Base-by-base conservation (phyloP, 345 rosid species). In the Pistacia integerrima region DNA sequence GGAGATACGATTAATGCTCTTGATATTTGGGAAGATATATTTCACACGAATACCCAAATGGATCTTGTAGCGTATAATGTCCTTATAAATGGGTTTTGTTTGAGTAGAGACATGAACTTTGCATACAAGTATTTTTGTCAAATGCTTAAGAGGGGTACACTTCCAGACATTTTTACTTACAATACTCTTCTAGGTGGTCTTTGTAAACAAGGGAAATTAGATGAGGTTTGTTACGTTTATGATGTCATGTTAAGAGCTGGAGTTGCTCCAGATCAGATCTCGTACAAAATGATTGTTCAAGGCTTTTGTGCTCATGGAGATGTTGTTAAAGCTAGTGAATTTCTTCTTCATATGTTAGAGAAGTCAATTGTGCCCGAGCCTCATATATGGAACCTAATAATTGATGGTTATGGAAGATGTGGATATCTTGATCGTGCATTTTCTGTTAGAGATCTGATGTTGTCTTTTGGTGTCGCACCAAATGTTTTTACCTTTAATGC, bases 401-500 rank as follows among this genome's bases (percentile, higher is more conserved):
- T 91, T 77, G 78, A 87, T 77, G 84, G 87, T 77, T 87, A 86
- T 73, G 97, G 91, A 68, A 86, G 87, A 82, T 62, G 75, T 73
- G 89, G 92, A 52, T 87, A 91, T 84, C 69, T 85, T 11, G 66
- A 65, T 67, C 79, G 56, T 28, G 94, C 93, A 54, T 59, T 83
- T 67, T 74, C 77, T n/a, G 74, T 91, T 52, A 80, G 78, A 80
- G 82, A 86, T 56, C 77, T 80, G 28, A 93, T 93, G 98, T 52
- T 82, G 79, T 81, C 85, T 38, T 83, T 77, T 63, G 93, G 92
- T 69, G 87, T 91, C 77, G 63, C 46, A 22, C 91, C 91, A 56
- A 91, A 93, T 89, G 84, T 87, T 30, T 93, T 81, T 84, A 91
- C 98, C 59, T 84, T 76, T 79, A 90, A 93, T 78, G 91, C 89